These are phyloP conservation scores for Grosmannia penicillata DNA, from an alignment of 2,329 filamentous ascomycete genomes.

Conservation along the genomic window DNA sequence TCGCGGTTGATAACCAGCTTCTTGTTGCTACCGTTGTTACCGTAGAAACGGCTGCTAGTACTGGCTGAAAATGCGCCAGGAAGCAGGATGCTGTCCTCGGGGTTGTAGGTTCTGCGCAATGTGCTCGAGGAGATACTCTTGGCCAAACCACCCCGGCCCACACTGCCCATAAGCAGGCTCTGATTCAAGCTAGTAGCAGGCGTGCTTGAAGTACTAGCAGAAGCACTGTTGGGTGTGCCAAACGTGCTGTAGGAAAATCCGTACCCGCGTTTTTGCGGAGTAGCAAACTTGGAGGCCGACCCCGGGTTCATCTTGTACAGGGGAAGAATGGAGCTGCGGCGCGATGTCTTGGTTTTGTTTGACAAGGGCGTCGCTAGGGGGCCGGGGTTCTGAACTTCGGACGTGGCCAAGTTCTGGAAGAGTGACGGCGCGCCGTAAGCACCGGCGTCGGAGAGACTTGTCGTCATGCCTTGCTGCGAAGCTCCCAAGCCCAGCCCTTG, in stretches of 20 bases:
- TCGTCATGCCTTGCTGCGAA: conserved; percentile 55
- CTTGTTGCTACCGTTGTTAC: conserved; percentile 62
- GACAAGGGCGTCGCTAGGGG: conserved; percentile 84
- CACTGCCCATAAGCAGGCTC: conserved; percentile 51
- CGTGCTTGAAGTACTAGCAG: conserved; percentile 53
- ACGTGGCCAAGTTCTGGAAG: conserved; percentile 57
- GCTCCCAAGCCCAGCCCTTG: conserved; percentile 25
- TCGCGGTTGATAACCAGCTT: conserved; percentile 85
- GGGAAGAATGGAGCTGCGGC: conserved; percentile 66
- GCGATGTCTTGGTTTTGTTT: conserved; percentile 51
- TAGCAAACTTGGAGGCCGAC: conserved; percentile 64
- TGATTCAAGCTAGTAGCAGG: conserved; percentile 47
- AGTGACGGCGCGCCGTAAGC: conserved; percentile 83
- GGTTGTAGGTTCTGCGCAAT: conserved; percentile 64
- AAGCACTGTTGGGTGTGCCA: conserved; percentile 60
- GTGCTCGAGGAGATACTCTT: conserved; percentile 87
- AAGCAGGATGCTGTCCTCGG: conserved; percentile 73
- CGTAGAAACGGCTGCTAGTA: conserved; percentile 46
- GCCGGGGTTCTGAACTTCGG: conserved; percentile 56
- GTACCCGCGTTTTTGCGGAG: conserved; percentile 74
- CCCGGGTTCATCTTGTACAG: conserved; percentile 78
- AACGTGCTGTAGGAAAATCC: conserved; percentile 91
- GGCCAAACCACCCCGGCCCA: conserved; percentile 51
- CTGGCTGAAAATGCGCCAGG: conserved; percentile 72
- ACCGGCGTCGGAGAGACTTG: conserved; percentile 68